Base-by-base conservation (phyloP, 169 alveolate species). In the Besnoitia besnoiti region DNA sequence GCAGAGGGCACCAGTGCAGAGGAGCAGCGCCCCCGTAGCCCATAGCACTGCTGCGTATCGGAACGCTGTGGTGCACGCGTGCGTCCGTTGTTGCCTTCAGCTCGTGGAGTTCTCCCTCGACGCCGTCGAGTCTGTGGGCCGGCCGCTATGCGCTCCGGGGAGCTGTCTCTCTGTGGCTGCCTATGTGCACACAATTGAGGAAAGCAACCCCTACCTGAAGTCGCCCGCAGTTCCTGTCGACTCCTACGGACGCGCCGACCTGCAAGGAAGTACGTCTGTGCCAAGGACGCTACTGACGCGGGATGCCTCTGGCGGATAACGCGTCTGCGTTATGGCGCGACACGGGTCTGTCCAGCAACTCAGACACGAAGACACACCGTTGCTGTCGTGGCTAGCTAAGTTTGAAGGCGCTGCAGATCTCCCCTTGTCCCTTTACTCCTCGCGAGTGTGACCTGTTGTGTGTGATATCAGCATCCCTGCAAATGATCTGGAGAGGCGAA, bases 21-120 rank as follows among this genome's bases (percentile, higher is more conserved):
- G n/a, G n/a, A n/a, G n/a, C n/a, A n/a, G n/a, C n/a, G n/a, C n/a
- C n/a, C n/a, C n/a, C n/a, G n/a, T n/a, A n/a, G n/a, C n/a, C n/a
- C n/a, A n/a, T n/a, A n/a, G n/a, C n/a, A n/a, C n/a, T n/a, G n/a
- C n/a, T n/a, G n/a, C n/a, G n/a, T n/a, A n/a, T n/a, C n/a, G n/a
- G n/a, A n/a, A n/a, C n/a, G n/a, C n/a, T n/a, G n/a, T n/a, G n/a
- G n/a, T n/a, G n/a, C n/a, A n/a, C n/a, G n/a, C n/a, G n/a, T 55
- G 35, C 33, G 33, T 62, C 79, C 19, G 39, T 21, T 73, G 42
- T 73, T 46, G 50, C 3, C 24, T 16, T 24, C 87, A 77, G 87
- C 50, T 77, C 24, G 87, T 77, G 40, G 87, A 77, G 40, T 77
- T 77, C 61, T 77, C n/a, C 50, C 5, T 77, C 10, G 87, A 77